phyloP scores from a whole-genome alignment of 495 filamentous ascomycete species.

The Hyaloscypha hepaticicola region DNA sequence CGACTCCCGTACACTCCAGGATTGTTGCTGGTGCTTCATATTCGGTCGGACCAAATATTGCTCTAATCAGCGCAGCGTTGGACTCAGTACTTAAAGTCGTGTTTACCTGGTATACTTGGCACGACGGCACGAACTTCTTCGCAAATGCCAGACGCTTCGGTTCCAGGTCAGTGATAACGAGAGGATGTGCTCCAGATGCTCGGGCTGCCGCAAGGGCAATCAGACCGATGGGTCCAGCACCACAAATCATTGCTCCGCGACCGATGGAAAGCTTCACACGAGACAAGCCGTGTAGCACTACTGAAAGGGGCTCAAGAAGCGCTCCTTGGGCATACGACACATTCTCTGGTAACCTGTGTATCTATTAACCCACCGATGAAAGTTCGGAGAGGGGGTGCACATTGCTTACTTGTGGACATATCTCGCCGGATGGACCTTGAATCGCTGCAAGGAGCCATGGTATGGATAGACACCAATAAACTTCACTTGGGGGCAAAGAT shows the following conservation, averaged over 20 bases:
- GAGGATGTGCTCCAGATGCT: slow-evolving; percentile 61
- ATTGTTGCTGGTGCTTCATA: slow-evolving; percentile 51
- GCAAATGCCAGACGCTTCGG: slow-evolving; percentile 55
- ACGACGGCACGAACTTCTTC: slow-evolving; percentile 54
- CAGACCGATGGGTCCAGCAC: slow-evolving; percentile 54
- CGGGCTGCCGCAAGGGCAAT: slow-evolving; percentile 50
- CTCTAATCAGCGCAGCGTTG: slow-evolving; percentile 52
- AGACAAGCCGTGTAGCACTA: slow-evolving; percentile 52
- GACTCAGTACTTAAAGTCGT: slow-evolving; percentile 43
- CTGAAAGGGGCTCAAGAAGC: slow-evolving; percentile 53
- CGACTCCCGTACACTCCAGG: slow-evolving; percentile 63
- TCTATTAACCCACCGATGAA: slow-evolving; percentile 11
- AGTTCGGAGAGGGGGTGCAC: too few relatives aligned
- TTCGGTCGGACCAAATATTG: slow-evolving; percentile 42
- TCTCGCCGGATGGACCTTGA: slow-evolving; percentile 54
- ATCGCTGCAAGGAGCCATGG: slow-evolving; percentile 56
- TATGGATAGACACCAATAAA: slow-evolving; percentile 59
- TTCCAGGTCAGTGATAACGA: slow-evolving; percentile 65
- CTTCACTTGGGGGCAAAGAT: slow-evolving; percentile 50
- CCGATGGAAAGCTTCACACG: slow-evolving; percentile 45
- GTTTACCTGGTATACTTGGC: slow-evolving; percentile 53
- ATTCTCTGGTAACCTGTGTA: slow-evolving; percentile 44
- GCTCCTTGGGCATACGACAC: slow-evolving; percentile 50
- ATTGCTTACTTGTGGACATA: slow-evolving; percentile 44
- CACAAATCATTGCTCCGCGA: slow-evolving; percentile 51